Conservation (phyloP, 345 rosid species). For the Laguncularia racemosa region DNA sequence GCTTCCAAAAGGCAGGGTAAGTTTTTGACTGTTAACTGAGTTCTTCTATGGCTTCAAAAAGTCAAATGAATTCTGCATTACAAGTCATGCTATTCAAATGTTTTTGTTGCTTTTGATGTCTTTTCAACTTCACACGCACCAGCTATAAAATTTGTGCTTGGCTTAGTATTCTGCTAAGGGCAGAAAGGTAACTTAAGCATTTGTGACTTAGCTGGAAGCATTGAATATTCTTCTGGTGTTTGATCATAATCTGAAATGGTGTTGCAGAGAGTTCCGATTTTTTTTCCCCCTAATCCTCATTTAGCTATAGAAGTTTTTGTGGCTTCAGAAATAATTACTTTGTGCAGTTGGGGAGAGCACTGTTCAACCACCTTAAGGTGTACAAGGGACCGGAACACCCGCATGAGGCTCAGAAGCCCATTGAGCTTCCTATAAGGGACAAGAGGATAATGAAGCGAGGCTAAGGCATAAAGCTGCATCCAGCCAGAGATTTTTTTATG, state of each 20-base stretch:
- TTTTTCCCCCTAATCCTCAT: no score
- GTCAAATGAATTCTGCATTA: background rate
- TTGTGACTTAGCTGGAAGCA: background rate
- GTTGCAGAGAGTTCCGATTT: no score
- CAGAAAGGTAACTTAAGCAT: background rate
- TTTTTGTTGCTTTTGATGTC: background rate
- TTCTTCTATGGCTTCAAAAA: background rate
- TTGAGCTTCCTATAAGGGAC: constrained; percentile 82
- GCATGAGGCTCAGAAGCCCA: constrained; percentile 82
- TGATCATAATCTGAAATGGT: no score
- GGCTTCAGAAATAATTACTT: background rate
- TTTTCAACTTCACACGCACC: no score
- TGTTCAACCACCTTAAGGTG: constrained; percentile 91
- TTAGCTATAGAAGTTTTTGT: no score
- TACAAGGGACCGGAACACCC: constrained; percentile 95
- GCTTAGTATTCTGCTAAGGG: no score
- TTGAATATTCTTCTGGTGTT: no score
- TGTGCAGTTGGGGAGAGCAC: constrained; percentile 83
- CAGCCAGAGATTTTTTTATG: background rate
- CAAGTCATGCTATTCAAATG: background rate
- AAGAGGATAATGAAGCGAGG: constrained; percentile 61
- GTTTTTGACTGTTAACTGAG: constrained; percentile 16
- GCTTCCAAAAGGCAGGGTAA: constrained; percentile 99
- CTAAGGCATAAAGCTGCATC: constrained; percentile 15
- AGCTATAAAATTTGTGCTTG: no score